Base-by-base conservation (phyloP, 768 basidiomycete genomes). In the Psilocybe sp. region DNA sequence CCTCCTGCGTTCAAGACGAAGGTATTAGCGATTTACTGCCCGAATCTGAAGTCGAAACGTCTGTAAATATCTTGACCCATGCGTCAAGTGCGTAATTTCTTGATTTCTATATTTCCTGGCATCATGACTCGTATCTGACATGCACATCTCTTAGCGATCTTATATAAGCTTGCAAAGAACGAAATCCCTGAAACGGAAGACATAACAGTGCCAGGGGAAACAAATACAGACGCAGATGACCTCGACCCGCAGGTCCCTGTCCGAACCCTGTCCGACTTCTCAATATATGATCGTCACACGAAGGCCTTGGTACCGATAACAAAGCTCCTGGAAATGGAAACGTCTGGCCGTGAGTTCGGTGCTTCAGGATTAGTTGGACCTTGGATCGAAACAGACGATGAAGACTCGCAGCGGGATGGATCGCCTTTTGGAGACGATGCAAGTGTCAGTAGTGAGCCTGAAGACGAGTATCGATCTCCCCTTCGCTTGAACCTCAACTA, bases 251-350 rank as follows among this genome's bases (percentile, higher is more conserved):
- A 71, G 7, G 54, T 85, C 31, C 87, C 87, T 12, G 69, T 89
- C 39, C 78, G 87, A 6, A 54, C 74, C 0, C 68, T 89, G 8
- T 64, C 69, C 0, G 67, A 82, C 50, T 88, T 86, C 56, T 60
- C 68, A 0, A 65, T 87, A 31, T 86, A 83, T 47, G 64, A 80
- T 12, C 28, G 53, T 11, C 50, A 59, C 1, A 72, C 73, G 1
- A 49, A 58, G 6, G 60, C 70, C 13, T 58, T 80, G 3, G 60
- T 85, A 8, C 66, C 71, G 1, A 59, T 80, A 13, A 69, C 61
- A 0, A 54, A 68, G 35, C 64, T 85, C 6, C 56, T 74, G 8
- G 58, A 64, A n/a, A 53, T 71, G 12, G 59, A 64, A n/a, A 59
- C 55, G 35, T 54, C 60, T 14, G 6, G 44, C 19, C 44, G 54